Evolutionary conservation across 1,284 basidiomycete genomes (phyloP).

Genomic region (Tetrapyrgos nigripes): DNA sequence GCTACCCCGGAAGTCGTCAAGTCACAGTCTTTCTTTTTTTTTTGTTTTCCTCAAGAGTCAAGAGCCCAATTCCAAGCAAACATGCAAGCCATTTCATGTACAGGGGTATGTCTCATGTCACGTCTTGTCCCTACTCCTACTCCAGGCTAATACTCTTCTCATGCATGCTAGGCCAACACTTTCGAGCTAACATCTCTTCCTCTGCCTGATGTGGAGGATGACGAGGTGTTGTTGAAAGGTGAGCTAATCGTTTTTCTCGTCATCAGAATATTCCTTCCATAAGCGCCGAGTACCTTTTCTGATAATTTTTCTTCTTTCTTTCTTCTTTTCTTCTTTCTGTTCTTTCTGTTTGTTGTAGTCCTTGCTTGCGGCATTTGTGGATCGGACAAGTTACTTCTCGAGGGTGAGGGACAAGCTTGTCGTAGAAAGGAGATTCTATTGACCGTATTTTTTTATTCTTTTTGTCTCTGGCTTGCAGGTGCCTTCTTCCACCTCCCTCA

Average conservation of each 20-base stretch:
- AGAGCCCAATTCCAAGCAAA: background rate
- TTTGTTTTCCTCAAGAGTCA: too few species aligned
- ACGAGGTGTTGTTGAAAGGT: conserved; percentile 79
- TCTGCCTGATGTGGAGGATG: conserved; percentile 64
- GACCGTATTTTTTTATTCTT: too few species aligned
- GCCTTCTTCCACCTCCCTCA: background rate
- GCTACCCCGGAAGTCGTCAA: too few species aligned
- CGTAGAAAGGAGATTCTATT: too few species aligned
- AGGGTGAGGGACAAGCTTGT: too few species aligned
- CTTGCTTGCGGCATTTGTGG: conserved; percentile 69
- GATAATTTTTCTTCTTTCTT: too few species aligned
- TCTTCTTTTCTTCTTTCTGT: background rate
- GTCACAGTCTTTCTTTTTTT: background rate
- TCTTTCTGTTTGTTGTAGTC: conserved; percentile 24
- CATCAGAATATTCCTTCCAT: too few species aligned
- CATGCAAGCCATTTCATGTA: background rate
- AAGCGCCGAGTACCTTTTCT: too few species aligned
- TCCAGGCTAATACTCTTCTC: too few species aligned
- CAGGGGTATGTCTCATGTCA: background rate
- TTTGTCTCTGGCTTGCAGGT: conserved; percentile 9
- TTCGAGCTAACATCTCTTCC: conserved; percentile 69
- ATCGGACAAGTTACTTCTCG: conserved; percentile 80
- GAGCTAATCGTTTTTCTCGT: conserved; percentile 2
- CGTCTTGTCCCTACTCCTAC: too few species aligned
- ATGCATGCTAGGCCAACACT: conserved; percentile 58